Percentiles rank a stretch among this genome's conserved stretches.
phyloP scores from a whole-genome alignment of 2,329 filamentous ascomycete genomes.

The Pyricularia pennisetigena region DNA sequence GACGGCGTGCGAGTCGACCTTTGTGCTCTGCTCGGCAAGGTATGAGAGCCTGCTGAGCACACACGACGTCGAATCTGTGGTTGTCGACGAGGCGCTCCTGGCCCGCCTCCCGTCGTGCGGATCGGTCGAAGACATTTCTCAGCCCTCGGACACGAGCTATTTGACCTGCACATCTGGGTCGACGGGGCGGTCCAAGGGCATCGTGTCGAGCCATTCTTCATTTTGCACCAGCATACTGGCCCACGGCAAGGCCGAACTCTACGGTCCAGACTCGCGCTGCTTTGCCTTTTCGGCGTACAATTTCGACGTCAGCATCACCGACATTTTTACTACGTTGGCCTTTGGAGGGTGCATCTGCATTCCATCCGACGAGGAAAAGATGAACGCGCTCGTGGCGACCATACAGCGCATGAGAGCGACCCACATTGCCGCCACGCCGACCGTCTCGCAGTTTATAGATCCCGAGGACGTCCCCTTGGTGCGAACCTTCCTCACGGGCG shows the following conservation, averaged over 20 bases:
- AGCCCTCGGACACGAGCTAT: constrained; percentile 28
- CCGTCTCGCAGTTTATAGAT: constrained; percentile 8
- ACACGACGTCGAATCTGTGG: not conserved
- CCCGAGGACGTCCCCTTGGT: constrained; percentile 5
- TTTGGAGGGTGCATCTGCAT: constrained; percentile 23
- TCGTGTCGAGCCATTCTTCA: constrained; percentile 39
- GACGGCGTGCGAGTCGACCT: constrained; percentile 5
- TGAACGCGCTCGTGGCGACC: constrained; percentile 26
- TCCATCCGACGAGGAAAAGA: not conserved
- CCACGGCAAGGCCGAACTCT: constrained; percentile 39
- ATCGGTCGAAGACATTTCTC: constrained; percentile 53
- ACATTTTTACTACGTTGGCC: constrained; percentile 54
- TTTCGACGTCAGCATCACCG: constrained; percentile 42
- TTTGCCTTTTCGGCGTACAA: constrained; percentile 26
- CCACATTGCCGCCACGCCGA: constrained; percentile 44
- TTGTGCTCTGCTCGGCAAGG: constrained; percentile 7
- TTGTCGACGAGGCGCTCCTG: not conserved
- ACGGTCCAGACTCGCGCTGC: constrained; percentile 50
- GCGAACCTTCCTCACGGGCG: constrained; percentile 44
- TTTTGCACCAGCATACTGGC: constrained; percentile 1
- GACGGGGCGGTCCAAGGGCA: constrained; percentile 47
- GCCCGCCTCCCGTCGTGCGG: not conserved
- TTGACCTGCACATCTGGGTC: constrained; percentile 48
- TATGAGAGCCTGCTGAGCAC: not conserved
- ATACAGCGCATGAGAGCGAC: constrained; percentile 49